phyloP scores from a whole-genome alignment of 805 yeast species.

The Ogataea glucozyma region DNA sequence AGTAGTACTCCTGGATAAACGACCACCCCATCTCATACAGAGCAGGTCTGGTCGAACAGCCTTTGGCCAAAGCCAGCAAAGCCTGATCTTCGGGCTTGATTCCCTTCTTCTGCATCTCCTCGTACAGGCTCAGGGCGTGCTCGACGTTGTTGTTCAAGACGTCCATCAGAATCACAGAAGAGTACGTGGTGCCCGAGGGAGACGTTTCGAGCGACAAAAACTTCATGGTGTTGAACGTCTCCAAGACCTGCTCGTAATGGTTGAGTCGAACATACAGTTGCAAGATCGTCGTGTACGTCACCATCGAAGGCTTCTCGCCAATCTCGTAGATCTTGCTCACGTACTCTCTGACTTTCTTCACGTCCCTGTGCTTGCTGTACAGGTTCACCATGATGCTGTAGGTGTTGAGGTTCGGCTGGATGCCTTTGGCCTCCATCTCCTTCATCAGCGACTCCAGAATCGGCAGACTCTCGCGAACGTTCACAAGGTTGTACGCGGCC shows the following conservation, averaged over 20 bases:
- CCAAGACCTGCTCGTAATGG: conserved; percentile 61
- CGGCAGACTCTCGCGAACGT: conserved; percentile 20
- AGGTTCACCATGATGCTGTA: conserved; percentile 47
- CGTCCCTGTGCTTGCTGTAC: conserved; percentile 42
- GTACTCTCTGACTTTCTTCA: conserved; percentile 41
- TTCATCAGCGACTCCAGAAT: conserved; percentile 38
- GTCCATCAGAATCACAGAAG: conserved; percentile 67
- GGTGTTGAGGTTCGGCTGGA: conserved; percentile 39
- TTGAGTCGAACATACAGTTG: conserved; percentile 57
- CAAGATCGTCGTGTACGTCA: conserved; percentile 56
- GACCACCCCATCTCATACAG: conserved; percentile 71
- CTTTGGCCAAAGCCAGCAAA: conserved; percentile 60
- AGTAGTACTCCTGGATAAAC: conserved; percentile 64
- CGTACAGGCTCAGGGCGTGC: conserved; percentile 71
- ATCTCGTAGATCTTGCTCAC: conserved; percentile 40
- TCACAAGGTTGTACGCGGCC: conserved; percentile 28
- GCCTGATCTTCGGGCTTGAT: conserved; percentile 44
- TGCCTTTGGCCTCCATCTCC: conserved; percentile 29
- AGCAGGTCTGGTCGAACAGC: conserved; percentile 57
- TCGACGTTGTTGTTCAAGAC: conserved; percentile 65
- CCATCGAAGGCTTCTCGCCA: conserved; percentile 45
- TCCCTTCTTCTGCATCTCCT: conserved; percentile 54
- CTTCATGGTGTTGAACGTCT: conserved; percentile 82
- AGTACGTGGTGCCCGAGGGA: conserved; percentile 71
- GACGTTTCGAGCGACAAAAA: conserved; percentile 64